Conservation (phyloP, 495 filamentous ascomycete genomes). For the Gamarada debralockiae region DNA sequence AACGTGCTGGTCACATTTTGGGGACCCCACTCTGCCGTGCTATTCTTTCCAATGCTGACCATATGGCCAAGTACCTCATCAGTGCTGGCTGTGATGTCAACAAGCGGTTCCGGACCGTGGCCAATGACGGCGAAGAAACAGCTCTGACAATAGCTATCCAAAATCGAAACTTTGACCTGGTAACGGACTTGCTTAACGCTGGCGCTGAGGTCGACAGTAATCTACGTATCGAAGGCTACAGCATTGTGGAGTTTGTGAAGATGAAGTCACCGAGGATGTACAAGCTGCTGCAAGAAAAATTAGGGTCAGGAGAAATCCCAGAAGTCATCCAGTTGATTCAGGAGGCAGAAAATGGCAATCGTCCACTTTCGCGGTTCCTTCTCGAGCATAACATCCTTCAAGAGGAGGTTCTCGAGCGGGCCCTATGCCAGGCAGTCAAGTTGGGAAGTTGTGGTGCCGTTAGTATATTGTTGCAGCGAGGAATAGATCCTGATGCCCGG, state of each 20-base stretch:
- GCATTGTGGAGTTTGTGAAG: conserved; percentile 12
- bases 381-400: conserved; percentile 4
- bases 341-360: conserved; percentile 5
- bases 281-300: background rate
- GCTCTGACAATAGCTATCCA: conserved; percentile 10
- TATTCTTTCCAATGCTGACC: background rate
- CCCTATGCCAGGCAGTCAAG: background rate
- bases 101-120: background rate
- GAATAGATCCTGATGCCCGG: conserved; percentile 3
- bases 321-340: conserved; percentile 2
- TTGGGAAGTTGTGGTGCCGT: background rate
- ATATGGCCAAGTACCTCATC: conserved; percentile 5
- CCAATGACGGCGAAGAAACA: background rate
- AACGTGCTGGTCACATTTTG: background rate
- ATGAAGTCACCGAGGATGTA: conserved; percentile 7
- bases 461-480: background rate
- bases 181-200: conserved; percentile 10
- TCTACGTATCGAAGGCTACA: conserved; percentile 13
- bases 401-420: background rate
- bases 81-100: conserved; percentile 8
- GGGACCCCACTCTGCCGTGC: conserved; percentile 3
- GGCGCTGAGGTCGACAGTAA: conserved; percentile 9
- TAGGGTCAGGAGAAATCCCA: background rate
- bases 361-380: conserved; percentile 7
- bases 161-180: conserved; percentile 4